A percentile compares a stretch with the other conserved stretches of the same genome.
Conservation (phyloP, 139 green algal genomes). For the Auxenochlorella pyrenoidosa region DNA sequence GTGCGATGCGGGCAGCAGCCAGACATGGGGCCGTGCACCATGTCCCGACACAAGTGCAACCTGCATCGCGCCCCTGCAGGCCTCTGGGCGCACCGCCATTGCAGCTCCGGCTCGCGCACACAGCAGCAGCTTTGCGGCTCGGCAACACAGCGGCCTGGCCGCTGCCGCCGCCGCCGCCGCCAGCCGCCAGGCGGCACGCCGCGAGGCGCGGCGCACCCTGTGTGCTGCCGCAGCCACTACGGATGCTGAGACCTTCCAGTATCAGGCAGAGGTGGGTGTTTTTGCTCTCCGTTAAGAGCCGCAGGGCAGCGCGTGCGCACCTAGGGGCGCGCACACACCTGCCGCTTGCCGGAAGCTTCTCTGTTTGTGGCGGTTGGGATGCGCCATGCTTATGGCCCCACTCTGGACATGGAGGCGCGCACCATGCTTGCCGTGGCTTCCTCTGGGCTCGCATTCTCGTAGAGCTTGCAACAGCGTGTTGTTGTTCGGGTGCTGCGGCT, state of each 20-base stretch:
- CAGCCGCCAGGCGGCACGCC: background rate
- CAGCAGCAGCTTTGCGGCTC: background rate
- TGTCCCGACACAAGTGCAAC: no score
- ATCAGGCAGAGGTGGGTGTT: conserved; percentile 59
- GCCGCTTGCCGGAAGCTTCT: background rate
- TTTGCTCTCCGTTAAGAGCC: background rate
- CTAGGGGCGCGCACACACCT: background rate
- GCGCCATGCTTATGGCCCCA: no score
- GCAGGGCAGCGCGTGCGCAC: background rate
- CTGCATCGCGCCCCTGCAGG: background rate
- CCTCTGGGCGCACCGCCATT: background rate
- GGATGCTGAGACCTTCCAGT: conserved; percentile 54
- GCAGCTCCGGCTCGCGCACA: background rate
- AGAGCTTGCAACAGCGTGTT: no score
- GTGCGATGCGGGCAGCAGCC: background rate
- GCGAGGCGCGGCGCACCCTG: conserved; percentile 1
- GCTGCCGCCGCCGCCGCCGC: background rate
- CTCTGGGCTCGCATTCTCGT: no score
- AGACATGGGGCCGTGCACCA: background rate
- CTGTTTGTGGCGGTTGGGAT: background rate
- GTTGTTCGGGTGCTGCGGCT: no score
- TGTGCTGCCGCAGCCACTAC: conserved; percentile 21
- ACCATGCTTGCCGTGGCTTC: no score
- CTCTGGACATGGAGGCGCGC: no score
- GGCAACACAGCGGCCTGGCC: background rate